These are phyloP conservation scores for Rhododendron henanense DNA, from an alignment of 148 eudicot genomes.

Conservation along the genomic window DNA sequence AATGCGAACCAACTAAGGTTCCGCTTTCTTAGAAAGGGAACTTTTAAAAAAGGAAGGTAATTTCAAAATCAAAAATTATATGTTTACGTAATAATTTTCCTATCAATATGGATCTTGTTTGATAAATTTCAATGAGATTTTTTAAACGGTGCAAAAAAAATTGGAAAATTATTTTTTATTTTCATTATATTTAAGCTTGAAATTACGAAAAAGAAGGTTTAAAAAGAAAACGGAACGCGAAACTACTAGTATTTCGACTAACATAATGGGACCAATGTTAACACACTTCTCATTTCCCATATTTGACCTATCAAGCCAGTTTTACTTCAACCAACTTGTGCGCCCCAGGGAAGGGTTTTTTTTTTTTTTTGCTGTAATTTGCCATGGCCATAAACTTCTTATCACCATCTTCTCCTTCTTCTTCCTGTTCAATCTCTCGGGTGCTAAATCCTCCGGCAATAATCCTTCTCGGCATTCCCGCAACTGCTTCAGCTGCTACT, in stretches of 20 bases:
- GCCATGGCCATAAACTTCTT: slow-evolving; percentile 13
- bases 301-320: background rate
- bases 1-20: background rate
- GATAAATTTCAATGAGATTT: too few relatives aligned
- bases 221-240: too few relatives aligned
- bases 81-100: too few relatives aligned
- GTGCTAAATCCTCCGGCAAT: background rate
- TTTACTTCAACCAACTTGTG: background rate
- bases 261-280: background rate
- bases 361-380: background rate
- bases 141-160: too few relatives aligned
- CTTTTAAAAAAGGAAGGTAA: too few relatives aligned
- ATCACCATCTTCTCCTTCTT: slow-evolving; percentile 10
- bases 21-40: too few relatives aligned
- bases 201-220: too few relatives aligned
- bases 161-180: too few relatives aligned
- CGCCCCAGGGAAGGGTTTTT: background rate
- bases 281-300: background rate
- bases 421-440: slow-evolving; percentile 4
- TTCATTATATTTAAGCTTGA: too few relatives aligned
- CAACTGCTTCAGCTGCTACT: background rate
- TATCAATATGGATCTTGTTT: too few relatives aligned
- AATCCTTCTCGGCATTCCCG: background rate
- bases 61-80: too few relatives aligned
- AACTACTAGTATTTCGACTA: too few relatives aligned